Evolutionary conservation across 192 early-diverging fungal genomes (phyloP), one percentile per base, ranked within the genome.

Genomic region (Geranomyces variabilis): DNA sequence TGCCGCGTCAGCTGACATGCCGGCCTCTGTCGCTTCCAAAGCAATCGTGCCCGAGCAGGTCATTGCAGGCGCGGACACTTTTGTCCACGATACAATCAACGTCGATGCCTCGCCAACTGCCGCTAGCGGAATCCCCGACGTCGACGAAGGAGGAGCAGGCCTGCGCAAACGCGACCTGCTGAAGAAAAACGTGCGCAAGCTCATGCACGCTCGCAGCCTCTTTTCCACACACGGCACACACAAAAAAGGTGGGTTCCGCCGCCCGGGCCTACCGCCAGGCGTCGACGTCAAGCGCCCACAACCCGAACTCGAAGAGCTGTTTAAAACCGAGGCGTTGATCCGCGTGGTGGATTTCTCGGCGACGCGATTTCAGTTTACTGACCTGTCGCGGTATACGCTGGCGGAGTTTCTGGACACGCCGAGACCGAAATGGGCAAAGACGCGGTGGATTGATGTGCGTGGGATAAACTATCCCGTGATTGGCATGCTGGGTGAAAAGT

Each of bases 211-310:
- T 3, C 3, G 51, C 24, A 53, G 6, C 7, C 19, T 53, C 15
- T 53, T 26, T 53, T 6, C 19, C 7, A 53, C 24, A 6, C 51
- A 7, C 51, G 24, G 51, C 17, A 17, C 51, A 10, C 51, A 53
- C 24, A 26, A 15, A n/a, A 3, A 26, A 9, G n/a, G 24, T 53
- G 51, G 51, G 4, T 26, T 53, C 19, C 51, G 51, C 51, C 19
- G 24, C 4, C 58, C 58, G 29, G 58, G 71, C 22, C 33, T 57
- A 9, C 63, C 71, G 36, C 73, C 73, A 15, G 73, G 73, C 6
- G 47, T 75, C n/a, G 73, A 75, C 41, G 73, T 75, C 66, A 61
- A 61, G 30, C n/a, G 17, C 12, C 59, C 65, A 10, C 17, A 75
- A 34, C 73, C 73, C 14, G 47, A 49, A 19, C 33, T 75, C 22